Evolutionary conservation across 2,329 filamentous ascomycete species (phyloP), one percentile per base, ranked within the genome.

Genomic region (Claviceps sp.): DNA sequence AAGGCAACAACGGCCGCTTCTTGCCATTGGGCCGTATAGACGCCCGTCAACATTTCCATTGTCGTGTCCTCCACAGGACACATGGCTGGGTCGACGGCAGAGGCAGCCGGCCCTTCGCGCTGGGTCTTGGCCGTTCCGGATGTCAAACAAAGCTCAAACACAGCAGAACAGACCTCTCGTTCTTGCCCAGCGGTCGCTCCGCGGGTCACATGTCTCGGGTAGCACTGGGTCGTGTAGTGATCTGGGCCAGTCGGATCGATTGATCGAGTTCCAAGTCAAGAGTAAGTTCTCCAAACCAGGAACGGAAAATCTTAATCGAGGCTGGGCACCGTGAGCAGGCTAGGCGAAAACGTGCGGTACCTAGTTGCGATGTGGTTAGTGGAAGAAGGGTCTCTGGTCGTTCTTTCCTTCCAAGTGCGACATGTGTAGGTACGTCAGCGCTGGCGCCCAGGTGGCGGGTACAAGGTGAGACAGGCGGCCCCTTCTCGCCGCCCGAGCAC

Each of bases 381-480:
- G 16, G 6, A 40, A n/a, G 38, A n/a, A 40, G 16, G 16, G 16
- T n/a, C 11, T 14, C 22, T 45, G 11, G 22, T 45, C 30, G 45
- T 47, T 47, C 45, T 47, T 47, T 47, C 45, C 45, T 47, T 47
- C 45, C 26, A 47, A 18, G 36, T 22, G 18, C 24, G 45, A 47
- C 30, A 34, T 18, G 18, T 18, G 18, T 18, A 18, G 18, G 18
- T 46, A 22, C 24, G 26, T 30, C 14, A 46, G 44, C 44, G 14
- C n/a, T 24, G 44, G 26, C 36, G 16, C 26, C 24, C 9, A 13
- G 44, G 26, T 20, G 26, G 44, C 13, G 24, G 24, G 43, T 26
- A 24, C 43, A n/a, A 47, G 30, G 34, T 47, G 45, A 47, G 45
- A 47, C 45, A 47, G 16, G 45, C 18, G 6, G 30, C 22, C 45